A percentile compares a stretch with the other conserved stretches of the same genome.
Conservation (phyloP, 1,284 basidiomycete species). For the Coniferiporia weirii region DNA sequence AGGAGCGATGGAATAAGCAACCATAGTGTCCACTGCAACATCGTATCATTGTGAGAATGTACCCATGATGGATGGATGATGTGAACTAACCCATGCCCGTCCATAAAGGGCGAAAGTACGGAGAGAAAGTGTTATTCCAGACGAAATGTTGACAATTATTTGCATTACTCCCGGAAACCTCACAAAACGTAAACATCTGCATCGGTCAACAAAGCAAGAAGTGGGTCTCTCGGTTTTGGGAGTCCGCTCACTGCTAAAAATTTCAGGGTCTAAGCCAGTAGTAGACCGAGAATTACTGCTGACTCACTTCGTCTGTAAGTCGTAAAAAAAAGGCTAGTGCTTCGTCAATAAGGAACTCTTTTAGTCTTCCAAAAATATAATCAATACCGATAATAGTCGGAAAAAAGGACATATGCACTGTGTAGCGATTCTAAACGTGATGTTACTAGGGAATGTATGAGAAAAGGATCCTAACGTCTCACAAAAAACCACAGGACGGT, state of each 20-base stretch:
- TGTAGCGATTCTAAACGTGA: slow-evolving; percentile 13
- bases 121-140: slow-evolving; percentile 14
- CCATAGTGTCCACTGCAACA: slow-evolving; percentile 9
- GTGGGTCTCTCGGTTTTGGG: no score
- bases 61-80: not conserved
- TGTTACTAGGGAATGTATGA: not conserved
- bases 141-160: slow-evolving; percentile 15
- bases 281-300: not conserved
- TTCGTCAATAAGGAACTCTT: not conserved
- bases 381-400: slow-evolving; percentile 7
- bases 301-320: slow-evolving; percentile 1
- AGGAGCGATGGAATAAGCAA: slow-evolving; percentile 10
- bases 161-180: slow-evolving; percentile 17
- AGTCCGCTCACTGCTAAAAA: slow-evolving; percentile 10
- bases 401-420: slow-evolving; percentile 3
- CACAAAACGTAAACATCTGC: slow-evolving; percentile 12
- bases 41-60: not conserved
- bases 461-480: not conserved
- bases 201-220: not conserved
- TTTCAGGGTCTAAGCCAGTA: not conserved
- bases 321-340: slow-evolving; percentile 6
- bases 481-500: slow-evolving; percentile 15
- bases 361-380: not conserved
- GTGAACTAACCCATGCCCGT: slow-evolving; percentile 3
- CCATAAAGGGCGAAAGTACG: slow-evolving; percentile 15